Conservation (phyloP, 140 eudicot genomes). For the Senecio squalidus region DNA sequence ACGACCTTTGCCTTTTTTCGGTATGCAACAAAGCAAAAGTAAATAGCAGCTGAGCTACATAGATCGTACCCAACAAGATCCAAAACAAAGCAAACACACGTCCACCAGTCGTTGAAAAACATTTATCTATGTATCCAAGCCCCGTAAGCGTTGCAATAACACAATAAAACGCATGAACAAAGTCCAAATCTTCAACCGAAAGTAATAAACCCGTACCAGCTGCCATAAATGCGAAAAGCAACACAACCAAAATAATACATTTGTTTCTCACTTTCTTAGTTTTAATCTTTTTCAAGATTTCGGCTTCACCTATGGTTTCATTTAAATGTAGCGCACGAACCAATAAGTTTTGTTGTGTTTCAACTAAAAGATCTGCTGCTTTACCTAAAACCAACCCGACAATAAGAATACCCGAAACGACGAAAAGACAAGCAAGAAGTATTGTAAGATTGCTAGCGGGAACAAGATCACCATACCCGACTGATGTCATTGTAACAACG, state of each 20-base stretch:
- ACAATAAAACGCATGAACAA: constrained; percentile 76
- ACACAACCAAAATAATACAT: constrained; percentile 33
- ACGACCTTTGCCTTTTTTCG: constrained; percentile 48
- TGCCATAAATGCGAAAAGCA: constrained; percentile 48
- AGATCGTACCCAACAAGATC: constrained; percentile 73
- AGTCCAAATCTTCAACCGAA: constrained; percentile 54
- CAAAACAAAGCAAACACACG: constrained; percentile 83
- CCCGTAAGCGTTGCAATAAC: constrained; percentile 75
- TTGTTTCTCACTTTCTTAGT: constrained; percentile 57
- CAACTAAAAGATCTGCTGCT: constrained; percentile 82
- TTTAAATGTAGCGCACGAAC: constrained; percentile 56
- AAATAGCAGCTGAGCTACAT: constrained; percentile 82
- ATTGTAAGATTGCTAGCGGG: constrained; percentile 50
- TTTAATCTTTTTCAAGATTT: constrained; percentile 54
- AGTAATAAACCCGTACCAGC: constrained; percentile 56
- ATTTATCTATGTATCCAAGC: constrained; percentile 79
- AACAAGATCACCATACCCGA: constrained; percentile 88
- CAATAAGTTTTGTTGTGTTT: constrained; percentile 67
- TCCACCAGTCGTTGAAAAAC: constrained; percentile 87
- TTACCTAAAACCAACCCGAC: constrained; percentile 56
- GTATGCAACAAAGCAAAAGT: constrained; percentile 65
- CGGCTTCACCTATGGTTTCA: constrained; percentile 39
- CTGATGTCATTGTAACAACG: constrained; percentile 91
- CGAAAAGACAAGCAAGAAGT: constrained; percentile 77
- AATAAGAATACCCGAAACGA: constrained; percentile 62